Evolutionary conservation across 306 rosid genomes (phyloP).

Genomic region (Dryas alaskensis): DNA sequence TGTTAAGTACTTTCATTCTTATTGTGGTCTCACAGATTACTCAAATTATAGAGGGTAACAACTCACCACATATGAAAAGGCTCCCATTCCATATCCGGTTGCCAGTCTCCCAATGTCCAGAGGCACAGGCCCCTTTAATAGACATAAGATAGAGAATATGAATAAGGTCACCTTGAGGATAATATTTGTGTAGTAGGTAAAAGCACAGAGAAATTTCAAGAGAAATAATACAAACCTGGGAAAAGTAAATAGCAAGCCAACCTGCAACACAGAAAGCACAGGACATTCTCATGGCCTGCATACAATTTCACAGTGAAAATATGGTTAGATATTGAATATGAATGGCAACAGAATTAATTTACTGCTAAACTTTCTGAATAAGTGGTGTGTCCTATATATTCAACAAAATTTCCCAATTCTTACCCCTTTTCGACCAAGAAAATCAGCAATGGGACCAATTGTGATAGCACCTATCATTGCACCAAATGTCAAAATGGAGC

Average conservation of each 20-base stretch:
- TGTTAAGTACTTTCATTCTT: neutral
- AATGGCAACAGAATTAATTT: neutral
- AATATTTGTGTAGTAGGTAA: constrained; percentile 10
- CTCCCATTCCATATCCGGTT: constrained; percentile 99
- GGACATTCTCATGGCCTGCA: constrained; percentile 90
- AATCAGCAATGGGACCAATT: constrained; percentile 75
- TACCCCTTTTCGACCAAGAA: constrained; percentile 82
- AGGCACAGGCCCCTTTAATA: constrained; percentile 49
- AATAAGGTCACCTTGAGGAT: constrained; percentile 16
- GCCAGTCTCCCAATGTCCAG: constrained; percentile 86
- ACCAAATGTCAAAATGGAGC: constrained; percentile 89
- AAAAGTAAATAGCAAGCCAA: constrained; percentile 78
- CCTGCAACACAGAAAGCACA: constrained; percentile 66
- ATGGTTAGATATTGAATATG: constrained; percentile 9
- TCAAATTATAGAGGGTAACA: neutral
- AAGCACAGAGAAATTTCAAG: constrained; percentile 2
- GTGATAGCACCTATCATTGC: constrained; percentile 97
- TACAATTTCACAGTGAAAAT: constrained; percentile 2
- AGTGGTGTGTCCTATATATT: neutral
- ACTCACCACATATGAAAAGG: constrained; percentile 78
- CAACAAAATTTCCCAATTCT: constrained; percentile 17
- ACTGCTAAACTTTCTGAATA: neutral
- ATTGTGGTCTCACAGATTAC: neutral
- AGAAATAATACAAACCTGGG: constrained; percentile 52
- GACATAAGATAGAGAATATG: constrained; percentile 18